Evolutionary conservation across 768 basidiomycete species (phyloP), one percentile per base, ranked within the genome.

Genomic region (Serendipita sp.): DNA sequence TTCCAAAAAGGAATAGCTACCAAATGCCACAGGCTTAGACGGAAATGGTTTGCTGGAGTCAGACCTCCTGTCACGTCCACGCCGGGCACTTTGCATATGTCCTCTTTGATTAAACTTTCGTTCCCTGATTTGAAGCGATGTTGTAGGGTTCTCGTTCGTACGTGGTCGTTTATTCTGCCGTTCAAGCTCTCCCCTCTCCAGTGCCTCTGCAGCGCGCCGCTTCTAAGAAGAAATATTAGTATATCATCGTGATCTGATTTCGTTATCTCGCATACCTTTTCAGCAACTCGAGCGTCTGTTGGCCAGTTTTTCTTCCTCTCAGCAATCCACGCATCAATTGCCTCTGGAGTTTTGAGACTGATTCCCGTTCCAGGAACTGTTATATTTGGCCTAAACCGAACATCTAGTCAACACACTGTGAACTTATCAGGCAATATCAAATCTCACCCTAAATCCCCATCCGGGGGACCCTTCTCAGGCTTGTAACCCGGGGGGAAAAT

Each of bases 241-340:
- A 44, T 11, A 23, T 41, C 5, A 41, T 41, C 23, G 23, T 23
- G 23, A 23, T 23, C 28, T 30, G 3, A 32, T 3, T 3, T 13
- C 11, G 32, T 0, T 13, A 36, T 48, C 5, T 36, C 8, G 65
- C 70, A 44, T 3, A 76, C 75, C 71, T 94, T 96, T 51, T 95
- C 90, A 65, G 81, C 82, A 1, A 90, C 78, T 30, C 83, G 81
- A 56, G 78, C 70, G 35, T 80, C 72, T 16, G 85, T 88, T 10
- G 95, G 95, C 78, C 88, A 98, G 15, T 88, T 83, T 69, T 82
- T 85, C 74, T 84, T 93, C 46, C 95, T 84, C 70, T 97, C 94
- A 13, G 81, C 84, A 56, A 95, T 81, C 95, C 95, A 98, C 36
- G 81, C 83, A 23, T 82, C 83, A 65, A 97, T 75, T 5, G 85